Percentiles rank a stretch among this genome's conserved stretches.
phyloP scores from a whole-genome alignment of 2,329 filamentous ascomycete species.

The Ophiostoma sp. region DNA sequence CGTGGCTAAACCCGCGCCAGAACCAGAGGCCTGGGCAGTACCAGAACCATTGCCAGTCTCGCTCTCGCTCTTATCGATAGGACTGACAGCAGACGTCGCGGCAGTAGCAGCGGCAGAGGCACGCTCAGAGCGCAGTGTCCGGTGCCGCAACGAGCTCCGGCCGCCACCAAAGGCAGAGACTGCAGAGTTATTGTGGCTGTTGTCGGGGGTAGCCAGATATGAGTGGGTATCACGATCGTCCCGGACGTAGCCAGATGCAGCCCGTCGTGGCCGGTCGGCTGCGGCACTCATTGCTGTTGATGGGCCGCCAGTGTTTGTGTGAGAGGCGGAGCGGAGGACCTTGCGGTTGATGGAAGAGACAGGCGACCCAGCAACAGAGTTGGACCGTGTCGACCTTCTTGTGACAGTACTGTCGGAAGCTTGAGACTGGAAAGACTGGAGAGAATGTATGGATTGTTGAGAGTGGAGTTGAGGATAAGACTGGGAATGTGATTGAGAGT shows the following conservation, averaged over 20 bases:
- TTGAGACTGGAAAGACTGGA: conserved; percentile 12
- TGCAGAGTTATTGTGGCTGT: conserved; percentile 25
- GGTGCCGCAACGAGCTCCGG: conserved; percentile 37
- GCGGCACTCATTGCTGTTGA: conserved; percentile 32
- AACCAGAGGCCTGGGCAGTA: neutral
- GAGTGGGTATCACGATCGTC: conserved; percentile 15
- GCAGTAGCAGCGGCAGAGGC: conserved; percentile 22
- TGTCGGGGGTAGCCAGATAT: conserved; percentile 53
- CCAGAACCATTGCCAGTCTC: neutral
- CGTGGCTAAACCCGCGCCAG: conserved; percentile 27
- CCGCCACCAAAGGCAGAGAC: conserved; percentile 26
- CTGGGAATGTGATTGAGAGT: neutral
- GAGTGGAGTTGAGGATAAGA: neutral
- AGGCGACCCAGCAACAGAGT: conserved; percentile 32
- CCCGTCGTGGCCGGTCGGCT: conserved; percentile 39
- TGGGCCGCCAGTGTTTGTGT: conserved; percentile 27
- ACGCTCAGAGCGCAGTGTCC: conserved; percentile 40
- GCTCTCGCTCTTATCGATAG: neutral
- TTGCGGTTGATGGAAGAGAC: conserved; percentile 32
- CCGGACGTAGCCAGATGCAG: conserved; percentile 27
- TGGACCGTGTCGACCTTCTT: conserved; percentile 34
- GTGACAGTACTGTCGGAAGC: conserved; percentile 29
- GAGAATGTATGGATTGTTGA: neutral
- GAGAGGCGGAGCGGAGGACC: conserved; percentile 30
- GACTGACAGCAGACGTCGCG: neutral